A percentile compares a stretch with the other conserved stretches of the same genome.
These are phyloP conservation scores for Leonotis leonurus DNA, from an alignment of 257 asterid species.

Conservation along the genomic window DNA sequence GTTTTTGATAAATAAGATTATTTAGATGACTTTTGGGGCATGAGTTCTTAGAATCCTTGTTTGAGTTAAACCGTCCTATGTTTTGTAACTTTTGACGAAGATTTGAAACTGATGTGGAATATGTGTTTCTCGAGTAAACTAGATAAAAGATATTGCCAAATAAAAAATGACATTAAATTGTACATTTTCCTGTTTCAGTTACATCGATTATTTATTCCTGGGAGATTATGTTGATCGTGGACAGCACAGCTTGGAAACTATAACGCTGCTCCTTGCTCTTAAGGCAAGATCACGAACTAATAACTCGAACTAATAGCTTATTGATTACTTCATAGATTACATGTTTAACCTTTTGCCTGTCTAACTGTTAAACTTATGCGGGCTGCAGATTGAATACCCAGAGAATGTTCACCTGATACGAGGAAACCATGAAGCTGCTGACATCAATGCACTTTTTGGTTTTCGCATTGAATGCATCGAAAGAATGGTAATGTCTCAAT, in stretches of 20 bases:
- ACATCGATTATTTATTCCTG: conserved; percentile 90
- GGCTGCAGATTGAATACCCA: conserved; percentile 80
- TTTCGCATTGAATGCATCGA: conserved; percentile 98
- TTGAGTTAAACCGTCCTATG: too few relatives aligned
- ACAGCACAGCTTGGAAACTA: conserved; percentile 99
- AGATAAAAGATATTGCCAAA: too few relatives aligned
- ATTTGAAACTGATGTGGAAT: too few relatives aligned
- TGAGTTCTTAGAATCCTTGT: too few relatives aligned
- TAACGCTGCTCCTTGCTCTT: conserved; percentile 90
- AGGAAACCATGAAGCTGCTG: conserved; percentile 99
- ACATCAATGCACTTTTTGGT: conserved; percentile 96
- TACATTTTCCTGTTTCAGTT: conserved; percentile 50
- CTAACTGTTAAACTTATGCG: conserved; percentile 17
- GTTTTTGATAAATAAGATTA: too few relatives aligned
- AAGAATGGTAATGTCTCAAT: conserved; percentile 72
- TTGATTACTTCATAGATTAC: background rate
- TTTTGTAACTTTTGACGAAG: too few relatives aligned
- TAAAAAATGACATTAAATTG: conserved; percentile 2
- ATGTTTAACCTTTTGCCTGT: background rate
- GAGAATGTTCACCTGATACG: conserved; percentile 96
- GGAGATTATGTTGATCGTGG: conserved; percentile 99
- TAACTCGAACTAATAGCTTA: background rate
- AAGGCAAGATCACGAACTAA: conserved; percentile 48
- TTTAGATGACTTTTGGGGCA: too few relatives aligned
- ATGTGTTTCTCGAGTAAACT: too few relatives aligned